phyloP scores from a whole-genome alignment of 371 early-diverging fungal genomes.

The Mucor saturninus region DNA sequence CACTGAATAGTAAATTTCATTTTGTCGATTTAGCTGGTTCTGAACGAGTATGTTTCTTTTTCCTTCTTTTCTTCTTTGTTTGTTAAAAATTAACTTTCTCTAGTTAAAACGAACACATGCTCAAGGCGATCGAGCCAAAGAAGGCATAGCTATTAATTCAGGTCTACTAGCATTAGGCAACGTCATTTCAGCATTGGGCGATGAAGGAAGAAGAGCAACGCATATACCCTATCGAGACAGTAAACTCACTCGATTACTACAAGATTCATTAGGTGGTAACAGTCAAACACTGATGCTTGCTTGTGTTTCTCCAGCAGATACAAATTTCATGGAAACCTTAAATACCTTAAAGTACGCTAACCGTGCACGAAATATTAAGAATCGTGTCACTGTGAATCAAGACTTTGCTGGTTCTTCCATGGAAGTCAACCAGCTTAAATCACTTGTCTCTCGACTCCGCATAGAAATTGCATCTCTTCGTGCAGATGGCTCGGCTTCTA shows the following conservation, averaged over 20 bases:
- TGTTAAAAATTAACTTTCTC: neutral
- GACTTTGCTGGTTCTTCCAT: slow-evolving; percentile 57
- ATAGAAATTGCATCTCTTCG: slow-evolving; percentile 59
- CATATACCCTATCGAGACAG: slow-evolving; percentile 97
- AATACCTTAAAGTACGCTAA: slow-evolving; percentile 93
- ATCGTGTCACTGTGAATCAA: slow-evolving; percentile 77
- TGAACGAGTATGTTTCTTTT: slow-evolving; percentile 69
- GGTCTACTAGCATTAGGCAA: slow-evolving; percentile 97
- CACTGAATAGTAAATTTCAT: slow-evolving; percentile 78
- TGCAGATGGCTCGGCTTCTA: slow-evolving; percentile 27
- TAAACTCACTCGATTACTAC: slow-evolving; percentile 96
- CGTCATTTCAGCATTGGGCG: slow-evolving; percentile 95
- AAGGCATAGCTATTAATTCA: slow-evolving; percentile 97
- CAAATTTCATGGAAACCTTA: slow-evolving; percentile 83
- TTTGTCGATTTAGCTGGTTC: slow-evolving; percentile 99
- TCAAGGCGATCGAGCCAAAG: slow-evolving; percentile 91
- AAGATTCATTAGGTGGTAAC: slow-evolving; percentile 95
- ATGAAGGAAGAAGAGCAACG: slow-evolving; percentile 63
- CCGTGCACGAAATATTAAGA: slow-evolving; percentile 86
- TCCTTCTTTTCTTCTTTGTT: neutral
- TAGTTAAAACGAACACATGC: slow-evolving; percentile 91
- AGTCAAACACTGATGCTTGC: slow-evolving; percentile 91
- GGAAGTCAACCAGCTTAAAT: slow-evolving; percentile 71
- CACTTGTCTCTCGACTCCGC: slow-evolving; percentile 65
- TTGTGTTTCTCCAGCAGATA: slow-evolving; percentile 82